These are phyloP conservation scores for Candida schatavii DNA, from an alignment of 805 yeast genomes.

Conservation along the genomic window DNA sequence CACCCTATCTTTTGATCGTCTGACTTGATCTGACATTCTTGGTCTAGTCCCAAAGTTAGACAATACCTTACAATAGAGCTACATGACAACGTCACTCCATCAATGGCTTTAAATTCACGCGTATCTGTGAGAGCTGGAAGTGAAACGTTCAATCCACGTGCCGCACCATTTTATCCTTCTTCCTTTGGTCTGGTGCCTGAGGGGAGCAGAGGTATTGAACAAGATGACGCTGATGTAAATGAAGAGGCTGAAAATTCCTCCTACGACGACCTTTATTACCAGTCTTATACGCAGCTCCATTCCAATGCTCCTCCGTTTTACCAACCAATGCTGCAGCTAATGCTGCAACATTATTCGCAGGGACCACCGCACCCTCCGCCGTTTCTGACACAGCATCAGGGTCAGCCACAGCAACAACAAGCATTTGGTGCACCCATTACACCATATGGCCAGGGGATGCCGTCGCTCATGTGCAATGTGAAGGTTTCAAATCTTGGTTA, in stretches of 20 bases:
- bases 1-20: no score
- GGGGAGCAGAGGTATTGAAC: not conserved
- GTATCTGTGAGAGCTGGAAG: conserved; percentile 10
- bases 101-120: conserved; percentile 11
- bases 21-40: no score
- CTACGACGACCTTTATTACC: not conserved
- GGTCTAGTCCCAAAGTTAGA: no score
- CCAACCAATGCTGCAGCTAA: not conserved
- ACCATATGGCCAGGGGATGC: not conserved
- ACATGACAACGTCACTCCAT: not conserved
- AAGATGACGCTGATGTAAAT: not conserved
- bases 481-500: not conserved
- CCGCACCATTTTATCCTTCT: conserved; percentile 3
- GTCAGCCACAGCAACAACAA: not conserved
- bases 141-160: conserved; percentile 2
- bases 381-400: not conserved
- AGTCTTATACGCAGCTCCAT: not conserved
- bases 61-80: no score
- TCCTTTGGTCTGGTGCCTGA: not conserved
- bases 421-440: not conserved
- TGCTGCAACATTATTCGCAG: not conserved
- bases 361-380: conserved; percentile 1
- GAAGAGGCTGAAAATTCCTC: not conserved
- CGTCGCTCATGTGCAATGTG: conserved; percentile 1
- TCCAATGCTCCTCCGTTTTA: not conserved